These are phyloP conservation scores for Pseudohyphozyma bogoriensis DNA, from an alignment of 768 basidiomycete genomes.

Conservation along the genomic window DNA sequence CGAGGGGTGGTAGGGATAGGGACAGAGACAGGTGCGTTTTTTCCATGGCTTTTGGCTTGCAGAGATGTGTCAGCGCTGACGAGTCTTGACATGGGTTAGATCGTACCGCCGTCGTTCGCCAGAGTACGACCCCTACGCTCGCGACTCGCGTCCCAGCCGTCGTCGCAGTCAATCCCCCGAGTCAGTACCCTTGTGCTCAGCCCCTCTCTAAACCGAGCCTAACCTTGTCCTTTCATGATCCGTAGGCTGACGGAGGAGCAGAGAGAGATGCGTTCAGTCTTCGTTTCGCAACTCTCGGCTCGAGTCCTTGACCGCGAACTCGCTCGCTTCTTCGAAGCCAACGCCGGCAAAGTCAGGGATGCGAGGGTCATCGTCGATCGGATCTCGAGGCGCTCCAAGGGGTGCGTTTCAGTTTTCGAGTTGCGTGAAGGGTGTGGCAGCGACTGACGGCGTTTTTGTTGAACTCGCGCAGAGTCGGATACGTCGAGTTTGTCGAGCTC, in stretches of 20 bases:
- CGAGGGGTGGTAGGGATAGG: not conserved
- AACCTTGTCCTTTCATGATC: not conserved
- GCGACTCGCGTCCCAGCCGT: not conserved
- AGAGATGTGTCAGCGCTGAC: too few species aligned
- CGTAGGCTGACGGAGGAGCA: constrained; percentile 57
- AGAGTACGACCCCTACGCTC: not conserved
- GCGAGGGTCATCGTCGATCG: constrained; percentile 93
- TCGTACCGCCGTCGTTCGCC: not conserved
- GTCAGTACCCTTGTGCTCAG: not conserved
- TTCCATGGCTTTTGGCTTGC: too few species aligned
- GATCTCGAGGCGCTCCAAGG: constrained; percentile 91
- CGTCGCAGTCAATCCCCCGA: not conserved
- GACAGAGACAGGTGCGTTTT: not conserved
- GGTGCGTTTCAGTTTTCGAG: constrained; percentile 47
- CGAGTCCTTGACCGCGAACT: constrained; percentile 93
- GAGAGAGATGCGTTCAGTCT: constrained; percentile 94
- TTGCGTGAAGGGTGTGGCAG: constrained; percentile 1
- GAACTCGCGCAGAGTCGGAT: constrained; percentile 63
- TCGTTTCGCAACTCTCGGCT: constrained; percentile 95
- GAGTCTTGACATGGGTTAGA: too few species aligned
- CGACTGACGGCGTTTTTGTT: not conserved
- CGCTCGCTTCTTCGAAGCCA: constrained; percentile 97
- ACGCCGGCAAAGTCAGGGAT: constrained; percentile 88
- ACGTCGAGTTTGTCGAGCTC: constrained; percentile 88
- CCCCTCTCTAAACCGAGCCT: not conserved